Base-by-base conservation (phyloP, 2,329 filamentous ascomycete species). In the Phoma sp. region DNA sequence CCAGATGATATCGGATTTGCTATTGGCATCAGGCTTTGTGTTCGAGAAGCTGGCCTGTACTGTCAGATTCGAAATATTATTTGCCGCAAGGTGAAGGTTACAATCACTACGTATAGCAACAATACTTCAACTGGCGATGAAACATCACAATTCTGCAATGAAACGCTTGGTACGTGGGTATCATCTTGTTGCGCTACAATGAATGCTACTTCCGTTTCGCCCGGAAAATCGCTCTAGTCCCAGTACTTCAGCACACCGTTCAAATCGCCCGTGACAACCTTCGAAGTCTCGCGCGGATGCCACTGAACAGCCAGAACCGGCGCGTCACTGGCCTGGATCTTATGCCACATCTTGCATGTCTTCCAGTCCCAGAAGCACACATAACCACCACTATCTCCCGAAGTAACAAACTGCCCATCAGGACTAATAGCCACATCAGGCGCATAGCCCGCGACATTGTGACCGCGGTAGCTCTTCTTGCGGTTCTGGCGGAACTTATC, bases 331-430 rank as follows among this genome's bases (percentile, higher is more conserved):
- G 91, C 93, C 77, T 89, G 86, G 61, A 99, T 86, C 82, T 98
- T 98, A 78, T 96, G 91, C 77, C 91, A 96, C 92, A 99, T 93
- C 79, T 97, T 98, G 75, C 93, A 96, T 35, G 92, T 97, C 84
- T 99, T 99, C 91, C 93, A 99, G 77, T 98, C 95, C 91, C 93
- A 99, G 78, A 98, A 97, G 77, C 90, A 96, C 42, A 96, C 86
- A 68, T 86, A 97, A 32, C 96, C 95, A 13, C 86, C 91, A 46
- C 86, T 90, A 75, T 99, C 95, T 58, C 95, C 95, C 14, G 86
- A 90, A 18, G 87, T 89, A 49, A 99, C 81, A 73, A 97, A 96
- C 71, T 96, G 91, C 0, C 95, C 95, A 72, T 98, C 95, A 0
- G 93, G 91, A 67, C 87, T 91, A 70, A 96, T 89, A 47, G 89